Evolutionary conservation across 805 yeast genomes (phyloP).

Genomic region (Saccharomyces eubayanus): DNA sequence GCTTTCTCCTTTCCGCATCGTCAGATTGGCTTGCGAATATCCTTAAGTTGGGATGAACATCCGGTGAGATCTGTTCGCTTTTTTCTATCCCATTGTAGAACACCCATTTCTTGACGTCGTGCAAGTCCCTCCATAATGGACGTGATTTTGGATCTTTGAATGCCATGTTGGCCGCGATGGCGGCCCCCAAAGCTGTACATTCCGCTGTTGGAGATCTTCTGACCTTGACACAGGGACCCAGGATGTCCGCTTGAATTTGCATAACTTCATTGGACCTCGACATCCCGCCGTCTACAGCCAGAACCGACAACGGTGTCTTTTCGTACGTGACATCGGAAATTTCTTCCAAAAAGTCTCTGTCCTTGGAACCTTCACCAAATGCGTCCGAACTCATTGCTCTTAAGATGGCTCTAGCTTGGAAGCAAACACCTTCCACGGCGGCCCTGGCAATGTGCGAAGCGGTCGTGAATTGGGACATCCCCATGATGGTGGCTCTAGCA

Average conservation of each 20-base stretch:
- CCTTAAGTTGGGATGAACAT: conserved; percentile 23
- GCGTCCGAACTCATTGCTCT: conserved; percentile 86
- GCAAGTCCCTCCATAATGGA: conserved; percentile 63
- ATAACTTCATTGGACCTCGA: conserved; percentile 82
- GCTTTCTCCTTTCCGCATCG: conserved; percentile 51
- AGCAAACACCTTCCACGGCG: conserved; percentile 90
- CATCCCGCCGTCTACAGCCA: conserved; percentile 94
- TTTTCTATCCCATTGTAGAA: conserved; percentile 75
- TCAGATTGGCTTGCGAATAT: conserved; percentile 37
- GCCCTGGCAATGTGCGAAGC: conserved; percentile 90
- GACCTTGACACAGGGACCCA: conserved; percentile 80
- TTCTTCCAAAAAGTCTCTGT: conserved; percentile 47
- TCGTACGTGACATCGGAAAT: conserved; percentile 30
- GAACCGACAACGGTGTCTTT: conserved; percentile 43
- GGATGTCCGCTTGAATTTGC: conserved; percentile 88
- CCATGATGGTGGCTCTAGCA: conserved; percentile 87
- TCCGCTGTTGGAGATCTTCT: conserved; percentile 75
- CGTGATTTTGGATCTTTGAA: conserved; percentile 42
- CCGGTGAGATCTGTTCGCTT: conserved; percentile 14
- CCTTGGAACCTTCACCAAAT: conserved; percentile 40
- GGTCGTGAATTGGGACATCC: conserved; percentile 88
- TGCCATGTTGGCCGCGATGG: conserved; percentile 85
- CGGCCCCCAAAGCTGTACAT: conserved; percentile 94
- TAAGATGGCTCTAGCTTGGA: conserved; percentile 83
- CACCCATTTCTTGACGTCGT: conserved; percentile 80